Evolutionary conservation across 2,329 filamentous ascomycete genomes (phyloP).

Genomic region (Cercospora sp.): DNA sequence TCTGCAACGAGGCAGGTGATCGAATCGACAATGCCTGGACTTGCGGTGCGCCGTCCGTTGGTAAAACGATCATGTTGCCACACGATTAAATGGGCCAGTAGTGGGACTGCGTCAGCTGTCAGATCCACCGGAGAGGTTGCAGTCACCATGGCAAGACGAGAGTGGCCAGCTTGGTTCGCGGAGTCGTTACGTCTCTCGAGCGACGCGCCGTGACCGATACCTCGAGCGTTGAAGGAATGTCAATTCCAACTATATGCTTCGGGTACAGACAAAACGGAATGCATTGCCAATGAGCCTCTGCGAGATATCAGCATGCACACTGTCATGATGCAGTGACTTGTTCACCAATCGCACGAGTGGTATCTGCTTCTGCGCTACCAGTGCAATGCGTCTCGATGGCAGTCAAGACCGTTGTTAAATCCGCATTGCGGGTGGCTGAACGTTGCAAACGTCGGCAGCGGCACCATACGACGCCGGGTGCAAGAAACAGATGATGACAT

Average conservation of each 20-base stretch:
- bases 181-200: slow-evolving; percentile 4
- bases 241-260: neutral
- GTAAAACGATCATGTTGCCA: neutral
- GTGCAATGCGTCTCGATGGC: neutral
- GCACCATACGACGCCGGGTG: neutral
- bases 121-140: neutral
- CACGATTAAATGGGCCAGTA: neutral
- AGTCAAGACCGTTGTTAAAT: neutral
- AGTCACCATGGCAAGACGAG: neutral
- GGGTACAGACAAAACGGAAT: neutral
- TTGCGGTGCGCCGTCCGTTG: neutral
- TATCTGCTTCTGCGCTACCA: neutral
- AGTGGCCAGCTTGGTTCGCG: neutral
- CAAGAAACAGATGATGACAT: neutral
- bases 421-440: neutral
- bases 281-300: neutral
- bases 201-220: neutral
- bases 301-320: neutral
- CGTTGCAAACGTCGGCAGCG: neutral
- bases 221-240: neutral
- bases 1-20: neutral
- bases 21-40: neutral
- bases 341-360: neutral
- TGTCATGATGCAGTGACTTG: neutral
- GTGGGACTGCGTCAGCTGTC: neutral